phyloP scores from a whole-genome alignment of 2,329 filamentous ascomycete genomes.

The Fusarium incarnatum region DNA sequence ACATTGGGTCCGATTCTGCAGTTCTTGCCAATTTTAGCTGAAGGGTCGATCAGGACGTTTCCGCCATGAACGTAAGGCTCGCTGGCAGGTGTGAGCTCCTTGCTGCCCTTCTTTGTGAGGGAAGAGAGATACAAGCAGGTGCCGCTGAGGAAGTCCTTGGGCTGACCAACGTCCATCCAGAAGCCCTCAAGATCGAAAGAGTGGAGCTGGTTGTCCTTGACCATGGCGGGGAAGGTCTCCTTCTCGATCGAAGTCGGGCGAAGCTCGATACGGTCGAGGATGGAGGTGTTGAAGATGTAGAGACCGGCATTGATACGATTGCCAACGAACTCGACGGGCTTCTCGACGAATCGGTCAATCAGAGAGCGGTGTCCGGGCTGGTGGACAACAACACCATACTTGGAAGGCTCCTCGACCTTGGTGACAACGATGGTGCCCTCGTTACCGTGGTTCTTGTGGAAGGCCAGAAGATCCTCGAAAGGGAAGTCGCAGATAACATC shows the following conservation, averaged over 20 bases:
- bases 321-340: constrained; percentile 97
- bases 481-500: constrained; percentile 99
- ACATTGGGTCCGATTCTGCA: constrained; percentile 98
- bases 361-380: constrained; percentile 89
- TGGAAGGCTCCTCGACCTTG: constrained; percentile 98
- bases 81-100: constrained; percentile 78
- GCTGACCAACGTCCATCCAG: constrained; percentile 99
- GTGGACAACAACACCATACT: constrained; percentile 98
- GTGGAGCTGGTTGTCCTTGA: constrained; percentile 89
- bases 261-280: constrained; percentile 92
- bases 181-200: constrained; percentile 97
- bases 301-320: constrained; percentile 99
- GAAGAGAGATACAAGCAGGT: constrained; percentile 97
- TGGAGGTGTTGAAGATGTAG: constrained; percentile 95
- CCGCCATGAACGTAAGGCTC: constrained; percentile 90
- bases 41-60: constrained; percentile 94
- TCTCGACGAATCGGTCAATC: constrained; percentile 99
- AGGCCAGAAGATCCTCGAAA: constrained; percentile 87
- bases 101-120: constrained; percentile 88
- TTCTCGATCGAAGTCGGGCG: constrained; percentile 98
- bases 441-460: constrained; percentile 92
- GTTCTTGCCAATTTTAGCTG: constrained; percentile 97
- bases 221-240: constrained; percentile 97
- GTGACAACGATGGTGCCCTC: constrained; percentile 98
- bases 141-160: constrained; percentile 96